Evolutionary conservation across 2,329 filamentous ascomycete genomes (phyloP), one percentile per base, ranked within the genome.

Genomic region (Microdochium paspali): DNA sequence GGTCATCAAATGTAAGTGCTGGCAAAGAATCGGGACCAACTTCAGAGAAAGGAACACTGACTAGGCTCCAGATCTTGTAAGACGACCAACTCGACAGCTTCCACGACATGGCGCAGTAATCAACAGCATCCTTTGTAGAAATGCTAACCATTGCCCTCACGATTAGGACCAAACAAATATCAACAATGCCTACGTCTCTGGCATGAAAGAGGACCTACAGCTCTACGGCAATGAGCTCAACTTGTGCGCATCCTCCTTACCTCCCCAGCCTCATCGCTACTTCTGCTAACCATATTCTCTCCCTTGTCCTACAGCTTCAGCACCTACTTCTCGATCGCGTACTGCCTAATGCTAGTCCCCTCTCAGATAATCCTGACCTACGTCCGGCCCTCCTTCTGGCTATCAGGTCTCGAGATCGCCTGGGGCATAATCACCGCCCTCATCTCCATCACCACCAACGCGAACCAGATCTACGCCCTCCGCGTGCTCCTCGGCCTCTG

Each of bases 401-500:
- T 66, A 7, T 54, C 61, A 3, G 59, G 59, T 10, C 50, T 65
- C 10, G 63, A 66, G 48, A 56, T 66, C 35, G 54, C 49, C 21
- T 66, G 63, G 63, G 61, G 63, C 1, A 26, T 63, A 18, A 55
- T 65, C 21, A 65, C 63, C 1, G 61, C 56, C 1, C 51, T 65
- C 13, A 61, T 65, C 21, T 61, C 62, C 15, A 46, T 63, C 7
- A 50, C 54, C n/a, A 61, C 60, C 2, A 59, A 58, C 26, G 59
- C 61, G 1, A 52, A 60, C 10, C 63, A 69, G 32, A 54, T 70
- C 12, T 69, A 69, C 46, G 59, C 61, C 1, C 48, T 69, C n/a
- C 61, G 67, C 3, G 63, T 69, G n/a, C 59, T 69, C 21, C 57
- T 69, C 20, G 67, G 67, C 0, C 46, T 70, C 2, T 68, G 62